Evolutionary conservation across 148 eudicot species (phyloP).

Genomic region (Simmondsia chinensis): DNA sequence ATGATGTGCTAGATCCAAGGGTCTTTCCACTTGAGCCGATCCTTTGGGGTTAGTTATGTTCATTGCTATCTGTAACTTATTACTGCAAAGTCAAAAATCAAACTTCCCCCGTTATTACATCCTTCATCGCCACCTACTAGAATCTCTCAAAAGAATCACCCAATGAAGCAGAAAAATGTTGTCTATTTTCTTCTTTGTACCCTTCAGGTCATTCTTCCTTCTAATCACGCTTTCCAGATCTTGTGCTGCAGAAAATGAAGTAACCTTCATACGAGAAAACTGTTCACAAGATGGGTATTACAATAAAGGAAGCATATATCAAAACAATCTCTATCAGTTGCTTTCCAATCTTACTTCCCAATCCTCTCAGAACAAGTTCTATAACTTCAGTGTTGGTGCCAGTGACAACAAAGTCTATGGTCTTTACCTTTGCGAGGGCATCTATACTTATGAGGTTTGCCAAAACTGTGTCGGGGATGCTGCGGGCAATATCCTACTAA

Average conservation of each 20-base stretch:
- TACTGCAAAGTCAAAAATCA: too few relatives aligned
- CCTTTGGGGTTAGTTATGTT: too few relatives aligned
- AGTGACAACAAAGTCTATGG: constrained; percentile 7
- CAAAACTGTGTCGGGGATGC: constrained; percentile 10
- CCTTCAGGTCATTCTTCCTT: too few relatives aligned
- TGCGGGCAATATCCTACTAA: constrained; percentile 15
- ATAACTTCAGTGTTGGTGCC: constrained; percentile 2
- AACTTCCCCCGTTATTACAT: too few relatives aligned
- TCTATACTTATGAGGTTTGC: constrained; percentile 10
- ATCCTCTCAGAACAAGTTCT: constrained; percentile 7
- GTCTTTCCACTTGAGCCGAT: too few relatives aligned
- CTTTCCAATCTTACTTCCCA: constrained; percentile 3
- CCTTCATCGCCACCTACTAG: too few relatives aligned
- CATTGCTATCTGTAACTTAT: too few relatives aligned
- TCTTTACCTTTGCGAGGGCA: constrained; percentile 13
- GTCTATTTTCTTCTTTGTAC: too few relatives aligned
- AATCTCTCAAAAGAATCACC: too few relatives aligned
- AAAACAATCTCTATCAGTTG: constrained; percentile 8
- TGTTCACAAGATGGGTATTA: not conserved
- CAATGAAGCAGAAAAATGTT: too few relatives aligned
- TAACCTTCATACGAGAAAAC: not conserved
- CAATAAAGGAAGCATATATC: constrained; percentile 4
- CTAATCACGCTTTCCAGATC: not conserved
- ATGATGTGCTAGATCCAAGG: too few relatives aligned
- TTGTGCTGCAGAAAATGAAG: constrained; percentile 1